Base-by-base conservation (phyloP, 305 asterid genomes). In the Petunia hybrid region DNA sequence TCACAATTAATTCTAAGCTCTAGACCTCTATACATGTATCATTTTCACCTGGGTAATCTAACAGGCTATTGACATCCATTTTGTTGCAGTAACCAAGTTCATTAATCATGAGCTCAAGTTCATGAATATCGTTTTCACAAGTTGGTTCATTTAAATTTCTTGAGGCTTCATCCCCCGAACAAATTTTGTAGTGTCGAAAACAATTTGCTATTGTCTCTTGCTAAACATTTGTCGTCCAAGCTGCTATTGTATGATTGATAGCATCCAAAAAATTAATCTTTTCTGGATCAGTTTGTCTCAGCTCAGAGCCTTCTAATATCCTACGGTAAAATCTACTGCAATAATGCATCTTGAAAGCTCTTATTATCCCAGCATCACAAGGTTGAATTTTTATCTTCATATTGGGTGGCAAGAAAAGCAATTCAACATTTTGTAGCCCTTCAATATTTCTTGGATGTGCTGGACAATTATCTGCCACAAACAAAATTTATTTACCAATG, bases 341-440 rank as follows among this genome's bases (percentile, higher is more conserved):
- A 9, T 63, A 9, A 38, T 79, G 51, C 9, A 80, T 51, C 22
- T 53, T 66, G 12, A 80, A 56, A 80, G 35, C 12, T 22, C 13
- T 53, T 53, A 1, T 68, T 67, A 80, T 80, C 43, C 35, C 46
- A 68, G 14, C 36, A 41, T 80, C 61, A 69, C 38, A 80, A 3
- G 70, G 12, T 80, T 68, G 53, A 4, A 31, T 80, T 16, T 80
- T 70, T 69, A 0, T 68, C 16, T 70, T 69, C 68, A 57, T 70
- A 57, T 80, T 68, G 16, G 6, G 69, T 56, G 79, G 65, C 38
- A 80, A 43, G 51, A 68, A 80, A 56, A 68, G 35, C 35, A 69
- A 80, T 35, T 56, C 48, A 68, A 69, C 35, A 70, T 68, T 70
- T 40, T 43, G 2, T 55, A 80, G 41, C 16, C 48, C 41, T 1